phyloP scores from a whole-genome alignment of 768 basidiomycete species.

The Naganishia randhawae region DNA sequence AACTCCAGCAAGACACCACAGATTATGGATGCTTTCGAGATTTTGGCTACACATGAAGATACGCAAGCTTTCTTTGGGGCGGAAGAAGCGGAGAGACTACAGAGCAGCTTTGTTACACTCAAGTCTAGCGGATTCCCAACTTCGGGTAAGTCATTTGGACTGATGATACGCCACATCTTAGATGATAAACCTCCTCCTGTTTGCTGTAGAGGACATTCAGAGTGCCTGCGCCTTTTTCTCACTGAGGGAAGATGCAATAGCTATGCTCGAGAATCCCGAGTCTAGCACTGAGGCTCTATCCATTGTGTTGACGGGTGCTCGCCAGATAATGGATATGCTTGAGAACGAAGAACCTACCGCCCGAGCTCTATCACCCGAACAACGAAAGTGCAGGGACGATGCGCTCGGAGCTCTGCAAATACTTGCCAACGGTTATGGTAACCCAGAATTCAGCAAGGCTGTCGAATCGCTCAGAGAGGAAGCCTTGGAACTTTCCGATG shows the following conservation, averaged over 20 bases:
- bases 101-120: constrained; percentile 7
- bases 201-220: background rate
- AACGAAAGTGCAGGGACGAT: constrained; percentile 9
- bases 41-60: background rate
- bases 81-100: constrained; percentile 16
- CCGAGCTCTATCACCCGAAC: background rate
- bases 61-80: constrained; percentile 9
- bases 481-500: constrained; percentile 7
- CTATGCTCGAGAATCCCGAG: background rate
- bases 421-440: constrained; percentile 6
- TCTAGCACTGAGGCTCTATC: background rate
- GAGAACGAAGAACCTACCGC: constrained; percentile 10
- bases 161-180: too few species aligned
- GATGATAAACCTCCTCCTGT: background rate
- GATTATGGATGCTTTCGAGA: constrained; percentile 19
- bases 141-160: background rate
- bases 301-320: background rate
- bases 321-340: background rate
- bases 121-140: constrained; percentile 11
- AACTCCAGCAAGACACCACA: constrained; percentile 1
- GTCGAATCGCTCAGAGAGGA: constrained; percentile 15
- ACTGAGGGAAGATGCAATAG: background rate
- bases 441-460: constrained; percentile 3
- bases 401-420: constrained; percentile 1
- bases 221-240: background rate